A percentile compares a stretch with the other conserved stretches of the same genome.
phyloP scores from a whole-genome alignment of 371 early-diverging fungal species.

The Mortierella sp. region DNA sequence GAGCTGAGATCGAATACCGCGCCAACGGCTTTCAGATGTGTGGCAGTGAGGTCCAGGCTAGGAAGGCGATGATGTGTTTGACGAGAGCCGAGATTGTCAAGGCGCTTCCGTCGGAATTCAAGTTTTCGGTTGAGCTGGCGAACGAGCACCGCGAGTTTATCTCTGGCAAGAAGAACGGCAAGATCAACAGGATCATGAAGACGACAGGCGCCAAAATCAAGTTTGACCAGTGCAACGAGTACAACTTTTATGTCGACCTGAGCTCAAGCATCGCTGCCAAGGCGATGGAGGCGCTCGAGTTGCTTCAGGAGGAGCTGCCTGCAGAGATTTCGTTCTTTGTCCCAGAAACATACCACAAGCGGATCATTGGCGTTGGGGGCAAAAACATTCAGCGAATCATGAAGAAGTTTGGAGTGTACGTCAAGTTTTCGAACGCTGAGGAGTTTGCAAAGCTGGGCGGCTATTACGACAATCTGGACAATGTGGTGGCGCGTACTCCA shows the following conservation, averaged over 20 bases:
- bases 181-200: conserved; percentile 93
- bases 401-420: conserved; percentile 96
- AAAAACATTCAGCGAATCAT: conserved; percentile 96
- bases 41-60: conserved; percentile 40
- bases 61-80: conserved; percentile 44
- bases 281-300: conserved; percentile 75
- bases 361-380: conserved; percentile 95
- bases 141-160: conserved; percentile 93
- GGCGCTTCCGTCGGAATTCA: conserved; percentile 48
- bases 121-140: conserved; percentile 75
- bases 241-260: conserved; percentile 85
- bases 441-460: conserved; percentile 85
- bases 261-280: conserved; percentile 68
- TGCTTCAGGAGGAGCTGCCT: conserved; percentile 88
- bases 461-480: conserved; percentile 85
- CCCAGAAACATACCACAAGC: conserved; percentile 92
- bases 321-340: conserved; percentile 91
- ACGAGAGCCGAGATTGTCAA: conserved; percentile 44
- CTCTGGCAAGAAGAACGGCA: conserved; percentile 96
- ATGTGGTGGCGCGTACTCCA: conserved; percentile 92
- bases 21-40: conserved; percentile 53
- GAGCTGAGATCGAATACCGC: conserved; percentile 67
- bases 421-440: conserved; percentile 91
- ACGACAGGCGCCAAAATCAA: conserved; percentile 76
- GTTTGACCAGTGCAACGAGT: conserved; percentile 74